Base-by-base conservation (phyloP, 345 rosid genomes). In the Lepidium sativum region DNA sequence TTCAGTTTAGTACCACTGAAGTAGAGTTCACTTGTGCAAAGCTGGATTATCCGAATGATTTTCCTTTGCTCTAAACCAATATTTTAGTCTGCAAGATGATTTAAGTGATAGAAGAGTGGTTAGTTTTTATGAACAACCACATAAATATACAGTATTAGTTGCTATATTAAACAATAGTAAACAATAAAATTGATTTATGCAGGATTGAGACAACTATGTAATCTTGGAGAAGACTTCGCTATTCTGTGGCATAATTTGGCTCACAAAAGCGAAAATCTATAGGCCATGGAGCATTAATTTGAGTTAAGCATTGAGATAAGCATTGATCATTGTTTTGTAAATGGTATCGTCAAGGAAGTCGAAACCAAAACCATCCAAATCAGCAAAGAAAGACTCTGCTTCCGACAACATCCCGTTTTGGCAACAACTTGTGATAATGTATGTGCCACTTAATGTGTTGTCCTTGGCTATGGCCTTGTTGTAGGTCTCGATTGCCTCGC, bases 181-280 rank as follows among this genome's bases (percentile, higher is more conserved):
- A 55, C 64, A 12, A 56, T 11, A 40, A 10, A 18, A 31, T 38
- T 45, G 40, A 35, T 29, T 25, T 54, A 25, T 62, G 16, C 39
- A 62, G 34, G 42, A 61, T 31, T 54, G 5, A 47, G 58, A 47
- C 54, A 27, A n/a, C 27, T 29, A 54, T 14, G 15, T 56, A 65
- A 92, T 96, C 96, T 83, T 60, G 97, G 92, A 70, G 90, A 83
- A 67, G 89, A 64, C 77, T 80, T 89, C 34, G 82, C 83, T 82
- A 95, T 77, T 78, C 78, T 20, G 92, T 86, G 25, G 38, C 39
- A 35, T 65, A 76, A 72, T 74, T 79, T 25, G 97, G 90, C 68
- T 81, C 96, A 77, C 97, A 94, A 76, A 90, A 88, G 67, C 92
- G 80, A 73, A 94, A 79, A 74, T 94, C 97, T 79, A 94, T 76